phyloP scores from a whole-genome alignment of 2,329 filamentous ascomycete species.

The Epichloe glyceriae region DNA sequence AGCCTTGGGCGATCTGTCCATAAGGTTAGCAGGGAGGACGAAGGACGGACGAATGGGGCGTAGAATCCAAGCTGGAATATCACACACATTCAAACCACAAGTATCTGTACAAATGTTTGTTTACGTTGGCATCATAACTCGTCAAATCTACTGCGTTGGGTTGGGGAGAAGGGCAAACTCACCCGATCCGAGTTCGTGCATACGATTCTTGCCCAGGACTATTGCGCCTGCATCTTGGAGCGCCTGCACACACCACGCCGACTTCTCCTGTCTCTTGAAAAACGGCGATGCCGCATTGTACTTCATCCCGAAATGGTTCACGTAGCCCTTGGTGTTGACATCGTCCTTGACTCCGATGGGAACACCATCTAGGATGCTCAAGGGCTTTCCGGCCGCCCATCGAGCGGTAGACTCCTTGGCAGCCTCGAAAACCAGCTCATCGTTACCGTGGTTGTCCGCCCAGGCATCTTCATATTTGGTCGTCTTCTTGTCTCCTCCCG shows the following conservation, averaged over 20 bases:
- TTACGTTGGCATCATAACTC: background rate
- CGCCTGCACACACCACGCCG: constrained; percentile 58
- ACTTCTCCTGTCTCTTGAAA: constrained; percentile 39
- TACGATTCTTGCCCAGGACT: constrained; percentile 61
- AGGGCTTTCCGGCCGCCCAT: constrained; percentile 51
- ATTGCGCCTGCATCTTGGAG: constrained; percentile 64
- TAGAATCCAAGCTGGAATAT: background rate
- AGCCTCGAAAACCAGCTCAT: constrained; percentile 49
- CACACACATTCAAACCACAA: constrained; percentile 61
- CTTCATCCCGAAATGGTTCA: constrained; percentile 50
- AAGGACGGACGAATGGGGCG: too few relatives aligned
- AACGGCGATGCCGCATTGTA: constrained; percentile 39
- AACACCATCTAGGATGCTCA: constrained; percentile 66
- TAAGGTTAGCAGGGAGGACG: constrained; percentile 22
- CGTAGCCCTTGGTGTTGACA: constrained; percentile 56
- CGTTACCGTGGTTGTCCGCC: constrained; percentile 45
- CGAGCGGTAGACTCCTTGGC: constrained; percentile 62
- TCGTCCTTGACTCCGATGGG: constrained; percentile 81
- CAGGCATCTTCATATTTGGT: constrained; percentile 60
- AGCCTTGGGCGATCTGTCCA: constrained; percentile 47
- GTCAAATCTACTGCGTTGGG: background rate
- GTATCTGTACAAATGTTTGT: constrained; percentile 37
- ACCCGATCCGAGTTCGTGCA: constrained; percentile 67
- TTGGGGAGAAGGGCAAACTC: constrained; percentile 21
- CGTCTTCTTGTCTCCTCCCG: constrained; percentile 37